phyloP scores from a whole-genome alignment of 2,329 filamentous ascomycete genomes.

The Claviceps fusiformis region DNA sequence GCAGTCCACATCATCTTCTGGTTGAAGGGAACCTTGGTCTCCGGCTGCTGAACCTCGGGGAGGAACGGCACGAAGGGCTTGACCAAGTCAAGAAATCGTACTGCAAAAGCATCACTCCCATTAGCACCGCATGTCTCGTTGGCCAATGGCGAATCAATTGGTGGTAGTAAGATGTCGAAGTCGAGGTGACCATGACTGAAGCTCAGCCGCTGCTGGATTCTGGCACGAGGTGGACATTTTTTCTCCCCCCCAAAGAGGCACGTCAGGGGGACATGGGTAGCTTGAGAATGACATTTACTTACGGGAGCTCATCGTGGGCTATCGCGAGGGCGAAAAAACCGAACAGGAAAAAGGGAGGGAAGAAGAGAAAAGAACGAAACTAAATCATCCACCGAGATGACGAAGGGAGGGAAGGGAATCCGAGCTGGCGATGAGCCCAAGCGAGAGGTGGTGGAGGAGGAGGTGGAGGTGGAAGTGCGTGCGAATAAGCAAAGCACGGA shows the following conservation, averaged over 20 bases:
- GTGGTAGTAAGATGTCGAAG: background rate
- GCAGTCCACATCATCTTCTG: conserved; percentile 95
- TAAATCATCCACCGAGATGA: conserved; percentile 26
- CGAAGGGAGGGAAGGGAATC: conserved; percentile 18
- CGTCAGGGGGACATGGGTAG: background rate
- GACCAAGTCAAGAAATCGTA: conserved; percentile 98
- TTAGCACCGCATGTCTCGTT: conserved; percentile 15
- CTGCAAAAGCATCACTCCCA: conserved; percentile 31
- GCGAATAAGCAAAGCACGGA: conserved; percentile 15
- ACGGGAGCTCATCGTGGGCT: conserved; percentile 43
- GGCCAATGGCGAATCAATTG: conserved; percentile 15
- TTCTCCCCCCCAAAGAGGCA: background rate
- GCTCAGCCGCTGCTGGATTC: conserved; percentile 3
- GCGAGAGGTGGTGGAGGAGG: conserved; percentile 10
- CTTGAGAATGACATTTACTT: conserved; percentile 22
- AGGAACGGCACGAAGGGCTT: conserved; percentile 99
- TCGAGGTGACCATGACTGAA: background rate
- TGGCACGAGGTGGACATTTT: background rate
- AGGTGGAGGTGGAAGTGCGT: conserved; percentile 14
- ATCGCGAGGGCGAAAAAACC: conserved; percentile 12
- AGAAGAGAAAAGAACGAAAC: conserved; percentile 21
- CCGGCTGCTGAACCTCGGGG: conserved; percentile 95
- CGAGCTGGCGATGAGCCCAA: conserved; percentile 25
- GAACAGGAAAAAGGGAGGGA: background rate
- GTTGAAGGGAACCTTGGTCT: conserved; percentile 98